Base-by-base conservation (phyloP, 2,329 filamentous ascomycete species). In the Purpureocillium takamizusanense region DNA sequence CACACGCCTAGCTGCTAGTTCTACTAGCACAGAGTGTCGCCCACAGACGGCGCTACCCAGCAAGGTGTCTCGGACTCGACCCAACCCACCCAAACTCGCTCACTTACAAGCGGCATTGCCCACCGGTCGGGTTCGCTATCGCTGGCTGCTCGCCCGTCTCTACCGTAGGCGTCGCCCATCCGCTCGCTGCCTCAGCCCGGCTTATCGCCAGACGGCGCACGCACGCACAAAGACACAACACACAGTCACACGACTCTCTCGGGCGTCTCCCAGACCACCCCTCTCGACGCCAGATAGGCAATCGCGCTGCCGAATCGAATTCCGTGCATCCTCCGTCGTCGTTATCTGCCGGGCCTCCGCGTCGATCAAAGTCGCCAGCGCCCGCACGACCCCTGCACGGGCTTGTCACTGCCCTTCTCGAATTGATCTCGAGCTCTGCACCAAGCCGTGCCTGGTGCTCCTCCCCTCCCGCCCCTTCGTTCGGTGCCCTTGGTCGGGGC, bases 281-380 rank as follows among this genome's bases (percentile, higher is more conserved):
- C 14, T 31, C 15, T 27, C 37, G 35, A 15, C 23, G n/a, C 27
- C 17, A 25, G 35, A 37, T 37, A 37, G 35, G 30, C 14, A 23
- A 30, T 31, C 35, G 35, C n/a, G 21, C 28, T 31, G 28, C 35
- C 27, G 35, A 37, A 37, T 37, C 35, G 35, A 21, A 17, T 15
- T 31, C 35, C 35, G 16, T 17, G 13, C 8, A 25, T 25, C 21
- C 28, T 16, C 9, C 15, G 29, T 23, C 15, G 33, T 23, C 31
- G 33, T 37, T 41, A 41, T 41, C 39, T 37, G 39, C 31, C 31
- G 18, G 31, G 25, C 27, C 37, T 18, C 31, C 16, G 14, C 14
- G 37, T 38, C 37, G 12, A 38, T 38, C 37, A 31, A 18, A 38
- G 23, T 11, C 37, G 15, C 37, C 17, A 18, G 31, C 31, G 16